Percentiles rank a stretch among this genome's conserved stretches.
Conservation (phyloP, 805 yeast genomes). For the Saccharomycopsis oosterbeekiorum region DNA sequence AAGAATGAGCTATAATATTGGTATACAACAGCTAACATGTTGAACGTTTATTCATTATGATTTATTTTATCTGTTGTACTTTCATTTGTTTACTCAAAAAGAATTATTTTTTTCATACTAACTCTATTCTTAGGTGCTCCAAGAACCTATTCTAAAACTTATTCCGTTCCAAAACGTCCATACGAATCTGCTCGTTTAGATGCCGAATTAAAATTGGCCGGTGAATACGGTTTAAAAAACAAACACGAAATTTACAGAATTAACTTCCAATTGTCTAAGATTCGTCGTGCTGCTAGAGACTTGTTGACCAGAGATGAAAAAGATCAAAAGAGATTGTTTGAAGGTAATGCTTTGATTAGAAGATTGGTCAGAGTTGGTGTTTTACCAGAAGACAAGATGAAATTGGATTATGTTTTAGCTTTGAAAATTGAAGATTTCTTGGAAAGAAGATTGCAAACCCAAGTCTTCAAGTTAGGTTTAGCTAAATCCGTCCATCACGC, state of each 20-base stretch:
- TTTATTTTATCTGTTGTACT: not conserved
- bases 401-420: slow-evolving; percentile 99
- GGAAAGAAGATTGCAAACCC: slow-evolving; percentile 99
- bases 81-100: not conserved
- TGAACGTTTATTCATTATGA: too few species aligned
- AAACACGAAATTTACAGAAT: slow-evolving; percentile 99
- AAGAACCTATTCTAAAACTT: slow-evolving; percentile 98
- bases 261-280: slow-evolving; percentile 97
- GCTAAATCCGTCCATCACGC: slow-evolving; percentile 99
- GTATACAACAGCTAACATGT: too few species aligned
- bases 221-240: slow-evolving; percentile 99
- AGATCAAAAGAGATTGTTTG: slow-evolving; percentile 99
- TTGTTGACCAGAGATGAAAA: slow-evolving; percentile 99
- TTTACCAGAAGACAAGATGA: slow-evolving; percentile 98
- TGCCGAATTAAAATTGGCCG: slow-evolving; percentile 98
- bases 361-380: slow-evolving; percentile 98
- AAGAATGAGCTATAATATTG: too few species aligned
- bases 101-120: slow-evolving; percentile 1
- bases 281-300: slow-evolving; percentile 99
- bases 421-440: slow-evolving; percentile 97
- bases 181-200: slow-evolving; percentile 99
- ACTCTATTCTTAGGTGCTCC: slow-evolving; percentile 72
- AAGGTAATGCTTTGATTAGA: slow-evolving; percentile 99
- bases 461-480: slow-evolving; percentile 98
- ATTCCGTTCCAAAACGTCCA: slow-evolving; percentile 98